Base-by-base conservation (phyloP, 1,284 basidiomycete genomes). In the Rhodotorula sp. region DNA sequence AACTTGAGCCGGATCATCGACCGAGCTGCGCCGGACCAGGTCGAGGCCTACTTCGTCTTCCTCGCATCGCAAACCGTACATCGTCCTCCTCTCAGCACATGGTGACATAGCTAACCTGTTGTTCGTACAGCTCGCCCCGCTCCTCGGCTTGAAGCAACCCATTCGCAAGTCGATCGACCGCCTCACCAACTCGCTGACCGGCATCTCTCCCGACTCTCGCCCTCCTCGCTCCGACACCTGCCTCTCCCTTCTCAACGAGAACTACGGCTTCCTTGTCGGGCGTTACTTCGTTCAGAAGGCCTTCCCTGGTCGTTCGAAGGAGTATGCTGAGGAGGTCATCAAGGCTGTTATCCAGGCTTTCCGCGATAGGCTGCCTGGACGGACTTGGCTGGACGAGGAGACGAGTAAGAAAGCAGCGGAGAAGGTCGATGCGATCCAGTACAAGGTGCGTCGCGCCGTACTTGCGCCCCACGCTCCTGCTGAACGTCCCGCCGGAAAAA, bases 321-420 rank as follows among this genome's bases (percentile, higher is more conserved):
- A 85, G 77, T 90, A 90, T 77, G 92, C 89, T 22, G 90, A 90
- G 63, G 86, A 87, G 72, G 87, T 98, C 71, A 96, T 99, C 78
- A 86, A 84, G 88, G 90, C 90, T 65, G 91, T 97, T 75, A 87
- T 98, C 67, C 80, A 85, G 27, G 85, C 92, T 0, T 99, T 98
- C 85, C 89, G 93, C 79, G 81, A 82, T 32, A 92, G 92, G 22
- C 83, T 98, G 19, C 82, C 85, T 20, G 81, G 87, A 65, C 85
- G 98, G 62, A 84, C 88, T 56, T 99, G 95, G 95, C 92, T 99
- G 89, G 95, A 99, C 80, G 81, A 88, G 57, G 82, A 88, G 77
- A 94, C 92, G 13, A 88, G 91, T 27, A 82, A 84, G 49, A 90
- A 88, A 64, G 95, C 95, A 3, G 87, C 89, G 52, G 87, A 90